Percentiles rank a stretch among this genome's conserved stretches.
Evolutionary conservation across 2,329 filamentous ascomycete species (phyloP).

Genomic region (Verticillium nonalfalfae): DNA sequence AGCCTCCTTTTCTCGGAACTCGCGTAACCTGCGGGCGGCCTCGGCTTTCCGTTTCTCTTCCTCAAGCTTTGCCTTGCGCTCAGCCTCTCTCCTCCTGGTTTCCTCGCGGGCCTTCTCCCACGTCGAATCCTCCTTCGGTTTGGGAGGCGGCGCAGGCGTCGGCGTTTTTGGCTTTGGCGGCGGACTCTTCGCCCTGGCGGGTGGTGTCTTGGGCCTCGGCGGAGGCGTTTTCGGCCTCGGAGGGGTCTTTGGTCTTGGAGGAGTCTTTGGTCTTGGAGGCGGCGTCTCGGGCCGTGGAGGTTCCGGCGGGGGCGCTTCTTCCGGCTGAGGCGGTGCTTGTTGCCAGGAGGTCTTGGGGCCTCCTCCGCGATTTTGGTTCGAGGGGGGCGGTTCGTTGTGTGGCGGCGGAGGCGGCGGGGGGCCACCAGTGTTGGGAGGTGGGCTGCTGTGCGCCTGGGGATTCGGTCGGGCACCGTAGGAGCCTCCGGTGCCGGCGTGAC

Average conservation of each 20-base stretch:
- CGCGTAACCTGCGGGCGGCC: constrained; percentile 43
- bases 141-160: constrained; percentile 11
- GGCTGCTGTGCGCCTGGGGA: constrained; percentile 3
- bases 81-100: constrained; percentile 55
- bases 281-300: constrained; percentile 4
- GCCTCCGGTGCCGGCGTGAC: constrained; percentile 6
- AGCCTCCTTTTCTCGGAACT: constrained; percentile 50
- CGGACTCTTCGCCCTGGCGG: neutral
- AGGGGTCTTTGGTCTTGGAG: no score
- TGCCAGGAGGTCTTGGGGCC: constrained; percentile 33
- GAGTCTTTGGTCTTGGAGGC: neutral
- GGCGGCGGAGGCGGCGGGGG: constrained; percentile 14
- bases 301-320: neutral
- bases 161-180: neutral
- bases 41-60: constrained; percentile 55
- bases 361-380: constrained; percentile 17
- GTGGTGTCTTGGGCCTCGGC: constrained; percentile 3
- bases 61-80: constrained; percentile 54
- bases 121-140: constrained; percentile 11
- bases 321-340: constrained; percentile 14
- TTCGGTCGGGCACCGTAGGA: constrained; percentile 4
- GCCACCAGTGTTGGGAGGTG: constrained; percentile 4
- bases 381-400: constrained; percentile 12
- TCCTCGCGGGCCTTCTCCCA: constrained; percentile 46
- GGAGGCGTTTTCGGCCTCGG: neutral